A percentile compares a stretch with the other conserved stretches of the same genome.
Conservation (phyloP, 257 asterid species). For the Perilla frutescens region DNA sequence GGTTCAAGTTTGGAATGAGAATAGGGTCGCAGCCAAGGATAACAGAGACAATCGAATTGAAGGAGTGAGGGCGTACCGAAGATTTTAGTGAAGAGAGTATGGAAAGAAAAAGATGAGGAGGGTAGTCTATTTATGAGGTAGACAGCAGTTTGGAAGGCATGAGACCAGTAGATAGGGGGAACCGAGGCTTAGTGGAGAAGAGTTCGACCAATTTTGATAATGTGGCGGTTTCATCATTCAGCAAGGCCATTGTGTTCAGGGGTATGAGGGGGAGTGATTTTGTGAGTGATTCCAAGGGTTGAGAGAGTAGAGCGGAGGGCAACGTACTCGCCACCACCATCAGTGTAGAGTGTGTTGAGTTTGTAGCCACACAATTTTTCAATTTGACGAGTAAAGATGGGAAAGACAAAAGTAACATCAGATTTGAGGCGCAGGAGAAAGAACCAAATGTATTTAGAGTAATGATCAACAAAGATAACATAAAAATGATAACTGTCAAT, state of each 20-base stretch:
- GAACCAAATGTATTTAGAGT: not conserved
- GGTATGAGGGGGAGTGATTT: too few species aligned
- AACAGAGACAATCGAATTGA: not conserved
- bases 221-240: not conserved
- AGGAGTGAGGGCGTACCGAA: too few species aligned
- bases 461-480: not conserved
- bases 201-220: not conserved
- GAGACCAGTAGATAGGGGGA: not conserved
- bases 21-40: not conserved
- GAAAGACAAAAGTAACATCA: not conserved
- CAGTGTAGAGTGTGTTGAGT: not conserved
- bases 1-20: not conserved
- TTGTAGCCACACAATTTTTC: not conserved
- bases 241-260: too few species aligned
- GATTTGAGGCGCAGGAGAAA: not conserved
- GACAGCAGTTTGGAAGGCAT: not conserved
- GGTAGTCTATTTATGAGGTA: not conserved
- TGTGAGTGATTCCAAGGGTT: too few species aligned
- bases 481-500: not conserved
- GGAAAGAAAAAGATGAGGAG: not conserved
- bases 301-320: too few species aligned
- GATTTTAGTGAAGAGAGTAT: not conserved
- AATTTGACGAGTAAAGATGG: not conserved
- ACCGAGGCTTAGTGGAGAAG: not conserved
- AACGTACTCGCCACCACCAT: not conserved